A percentile compares a stretch with the other conserved stretches of the same genome.
These are phyloP conservation scores for Ceriops zippeliana DNA, from an alignment of 345 rosid genomes.

Conservation along the genomic window DNA sequence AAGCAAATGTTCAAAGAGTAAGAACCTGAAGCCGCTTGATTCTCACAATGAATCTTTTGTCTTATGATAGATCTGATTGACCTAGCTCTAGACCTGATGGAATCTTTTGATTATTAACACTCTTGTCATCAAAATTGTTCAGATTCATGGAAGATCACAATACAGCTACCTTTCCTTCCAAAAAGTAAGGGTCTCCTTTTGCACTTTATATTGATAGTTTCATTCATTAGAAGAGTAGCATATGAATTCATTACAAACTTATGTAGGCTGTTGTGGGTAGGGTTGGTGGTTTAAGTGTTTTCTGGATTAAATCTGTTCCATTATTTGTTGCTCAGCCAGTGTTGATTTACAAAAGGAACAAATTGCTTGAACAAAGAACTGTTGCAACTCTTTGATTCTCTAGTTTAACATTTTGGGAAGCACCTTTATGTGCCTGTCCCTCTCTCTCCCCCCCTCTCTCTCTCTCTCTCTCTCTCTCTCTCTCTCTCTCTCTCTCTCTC, in stretches of 20 bases:
- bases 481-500: too few species aligned
- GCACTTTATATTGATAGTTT: slow-evolving; percentile 8
- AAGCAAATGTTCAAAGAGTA: slow-evolving; percentile 92
- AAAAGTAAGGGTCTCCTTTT: slow-evolving; percentile 57
- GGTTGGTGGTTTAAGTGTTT: too few species aligned
- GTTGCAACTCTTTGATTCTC: too few species aligned
- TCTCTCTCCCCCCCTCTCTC: too few species aligned
- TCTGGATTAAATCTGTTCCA: too few species aligned
- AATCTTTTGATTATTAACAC: background rate
- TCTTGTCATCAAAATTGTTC: slow-evolving; percentile 18
- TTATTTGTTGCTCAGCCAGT: background rate
- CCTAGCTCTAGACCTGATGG: background rate
- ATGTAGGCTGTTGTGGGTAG: too few species aligned
- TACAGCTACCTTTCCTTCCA: slow-evolving; percentile 94
- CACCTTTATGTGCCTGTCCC: too few species aligned
- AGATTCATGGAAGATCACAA: slow-evolving; percentile 99
- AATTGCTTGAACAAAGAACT: background rate
- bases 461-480: too few species aligned
- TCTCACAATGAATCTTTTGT: background rate
- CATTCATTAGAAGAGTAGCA: background rate
- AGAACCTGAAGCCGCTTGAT: slow-evolving; percentile 14
- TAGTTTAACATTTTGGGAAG: too few species aligned
- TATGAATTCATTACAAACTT: too few species aligned
- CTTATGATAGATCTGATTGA: background rate
- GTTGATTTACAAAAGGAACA: background rate